Evolutionary conservation across 2,329 filamentous ascomycete genomes (phyloP).

Genomic region (Diaporthe longicolla): DNA sequence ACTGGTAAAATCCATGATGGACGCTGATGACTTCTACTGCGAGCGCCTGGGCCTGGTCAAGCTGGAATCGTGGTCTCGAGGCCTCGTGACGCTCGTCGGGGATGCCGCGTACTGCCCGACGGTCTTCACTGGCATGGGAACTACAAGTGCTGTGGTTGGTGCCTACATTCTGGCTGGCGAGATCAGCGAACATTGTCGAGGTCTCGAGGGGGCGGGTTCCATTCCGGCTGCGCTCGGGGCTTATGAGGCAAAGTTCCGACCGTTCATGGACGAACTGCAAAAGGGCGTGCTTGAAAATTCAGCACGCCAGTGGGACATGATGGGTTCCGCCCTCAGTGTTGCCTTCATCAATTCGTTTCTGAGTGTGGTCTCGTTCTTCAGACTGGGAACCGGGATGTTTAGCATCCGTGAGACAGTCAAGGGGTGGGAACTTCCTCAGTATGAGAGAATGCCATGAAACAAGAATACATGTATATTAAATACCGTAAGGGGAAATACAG

Average conservation of each 20-base stretch:
- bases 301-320: not conserved
- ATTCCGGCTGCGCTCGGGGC: constrained; percentile 9
- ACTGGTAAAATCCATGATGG: constrained; percentile 55
- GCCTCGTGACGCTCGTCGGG: constrained; percentile 32
- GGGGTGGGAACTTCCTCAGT: constrained; percentile 21
- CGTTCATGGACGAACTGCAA: constrained; percentile 34
- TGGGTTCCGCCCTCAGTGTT: not conserved
- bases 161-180: constrained; percentile 56
- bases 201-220: constrained; percentile 17
- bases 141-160: constrained; percentile 53
- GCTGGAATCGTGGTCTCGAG: constrained; percentile 46
- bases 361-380: constrained; percentile 16
- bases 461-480: not conserved
- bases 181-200: not conserved
- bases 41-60: constrained; percentile 57
- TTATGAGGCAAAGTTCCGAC: constrained; percentile 34
- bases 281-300: constrained; percentile 27
- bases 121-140: constrained; percentile 50
- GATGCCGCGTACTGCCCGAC: constrained; percentile 51
- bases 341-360: not conserved
- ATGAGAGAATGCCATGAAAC: not conserved
- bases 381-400: not conserved
- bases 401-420: constrained; percentile 5
- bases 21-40: constrained; percentile 59
- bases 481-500: too few relatives aligned